Evolutionary conservation across 202 grass and related monocot species (phyloP), one percentile per base, ranked within the genome.

Genomic region (Panicum virgatum): DNA sequence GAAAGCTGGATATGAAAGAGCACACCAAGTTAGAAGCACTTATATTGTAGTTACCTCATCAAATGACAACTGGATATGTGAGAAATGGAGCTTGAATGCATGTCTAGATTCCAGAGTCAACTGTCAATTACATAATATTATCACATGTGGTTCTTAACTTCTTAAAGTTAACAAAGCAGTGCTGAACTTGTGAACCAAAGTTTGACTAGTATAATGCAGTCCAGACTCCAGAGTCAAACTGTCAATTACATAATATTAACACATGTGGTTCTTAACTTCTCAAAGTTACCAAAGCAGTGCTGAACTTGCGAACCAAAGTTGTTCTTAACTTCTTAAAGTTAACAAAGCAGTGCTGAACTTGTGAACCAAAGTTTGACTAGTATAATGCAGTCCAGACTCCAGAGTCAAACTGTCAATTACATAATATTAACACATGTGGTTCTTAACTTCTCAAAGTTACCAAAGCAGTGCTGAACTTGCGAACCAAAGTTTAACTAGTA

Each of bases 371-470:
- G 23, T 48, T 25, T 70, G 67, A 46, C 14, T 70, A 29, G 39
- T n/a, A n/a, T n/a, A n/a, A n/a, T n/a, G n/a, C n/a, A n/a, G n/a
- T n/a, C n/a, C n/a, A n/a, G n/a, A n/a, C n/a, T n/a, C n/a, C n/a
- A n/a, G 30, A 30, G 30, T 30, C 29, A n/a, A 29, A 32, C 15
- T 72, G 69, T 11, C 45, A 32, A 9, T 9, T 72, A 51, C 45
- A 32, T 20, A 16, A 50, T 3, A 20, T 32, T 51, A 30, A 32
- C 20, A 14, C 43, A 3, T 47, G 3, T 30, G 43, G 43, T 63
- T 63, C 40, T 77, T 22, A 77, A 77, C n/a, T n/a, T n/a, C n/a
- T n/a, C n/a, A n/a, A n/a, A 63, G 58, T 78, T 3, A 78, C 22
- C 20, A 50, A 77, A 42, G 5, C 19, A 8, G 9, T 22, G 37